These are phyloP conservation scores for sorghum (Sorghum bicolor) DNA, from an alignment of 176 grass and related monocot species.

Conservation along the genomic window DNA sequence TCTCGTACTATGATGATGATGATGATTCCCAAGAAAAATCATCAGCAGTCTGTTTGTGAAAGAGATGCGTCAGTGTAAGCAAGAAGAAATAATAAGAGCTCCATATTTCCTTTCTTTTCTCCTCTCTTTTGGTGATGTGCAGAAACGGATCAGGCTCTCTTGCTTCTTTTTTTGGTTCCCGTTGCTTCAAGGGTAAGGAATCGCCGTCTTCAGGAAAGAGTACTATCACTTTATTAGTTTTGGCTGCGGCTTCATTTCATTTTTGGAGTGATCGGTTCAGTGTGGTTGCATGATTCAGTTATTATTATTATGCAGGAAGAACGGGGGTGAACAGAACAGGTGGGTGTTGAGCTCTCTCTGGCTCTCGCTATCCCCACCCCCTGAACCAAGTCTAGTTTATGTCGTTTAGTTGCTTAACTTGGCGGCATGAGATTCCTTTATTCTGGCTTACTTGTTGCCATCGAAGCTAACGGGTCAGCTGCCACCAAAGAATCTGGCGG, in stretches of 20 bases:
- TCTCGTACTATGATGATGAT: background rate
- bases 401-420: slow-evolving; percentile 34
- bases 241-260: background rate
- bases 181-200: slow-evolving; percentile 36
- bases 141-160: background rate
- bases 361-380: background rate
- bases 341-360: background rate
- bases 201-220: background rate
- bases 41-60: slow-evolving; percentile 9
- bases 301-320: background rate
- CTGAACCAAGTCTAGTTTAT: slow-evolving; percentile 6
- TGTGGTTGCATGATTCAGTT: background rate
- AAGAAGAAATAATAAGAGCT: slow-evolving; percentile 38
- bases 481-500: slow-evolving; percentile 33
- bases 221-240: background rate
- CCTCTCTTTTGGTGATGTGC: background rate
- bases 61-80: slow-evolving; percentile 18
- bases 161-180: background rate
- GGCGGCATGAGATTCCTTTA: slow-evolving; percentile 22
- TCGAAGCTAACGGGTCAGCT: slow-evolving; percentile 28
- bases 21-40: slow-evolving; percentile 17
- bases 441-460: background rate
- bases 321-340: background rate
- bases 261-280: background rate
- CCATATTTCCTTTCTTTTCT: slow-evolving; percentile 11